Evolutionary conservation across 306 rosid species (phyloP).

Genomic region (Acacia acuminata): DNA sequence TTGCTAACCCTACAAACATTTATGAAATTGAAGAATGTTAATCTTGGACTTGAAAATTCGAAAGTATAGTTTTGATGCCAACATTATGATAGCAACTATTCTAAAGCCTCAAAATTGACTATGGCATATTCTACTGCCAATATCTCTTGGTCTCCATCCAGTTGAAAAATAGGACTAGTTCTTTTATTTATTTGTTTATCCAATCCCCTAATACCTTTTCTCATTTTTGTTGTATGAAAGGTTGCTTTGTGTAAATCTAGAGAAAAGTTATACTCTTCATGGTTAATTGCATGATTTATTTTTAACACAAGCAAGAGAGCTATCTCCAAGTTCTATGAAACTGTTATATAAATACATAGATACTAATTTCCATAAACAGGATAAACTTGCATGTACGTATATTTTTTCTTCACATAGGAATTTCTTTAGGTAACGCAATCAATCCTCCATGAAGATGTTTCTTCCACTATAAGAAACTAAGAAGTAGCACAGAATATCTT

Average conservation of each 20-base stretch:
- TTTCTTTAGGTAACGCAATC: constrained; percentile 43
- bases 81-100: neutral
- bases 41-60: neutral
- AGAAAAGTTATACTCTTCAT: no score
- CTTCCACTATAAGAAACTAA: constrained; percentile 40
- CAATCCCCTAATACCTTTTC: no score
- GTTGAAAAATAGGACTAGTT: no score
- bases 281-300: no score
- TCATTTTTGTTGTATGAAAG: no score
- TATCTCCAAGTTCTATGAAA: neutral
- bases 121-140: neutral
- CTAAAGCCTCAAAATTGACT: neutral
- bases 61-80: neutral
- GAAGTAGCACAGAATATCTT: constrained; percentile 47
- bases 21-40: neutral
- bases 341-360: neutral
- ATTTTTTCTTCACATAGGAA: constrained; percentile 29
- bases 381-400: constrained; percentile 33
- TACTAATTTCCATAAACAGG: constrained; percentile 5
- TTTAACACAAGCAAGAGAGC: neutral
- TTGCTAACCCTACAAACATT: constrained; percentile 13
- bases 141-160: neutral
- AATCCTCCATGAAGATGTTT: constrained; percentile 35
- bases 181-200: no score
- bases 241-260: no score